Base-by-base conservation (phyloP, 176 grass and related monocot species). In the Phyllostachys edulis region DNA sequence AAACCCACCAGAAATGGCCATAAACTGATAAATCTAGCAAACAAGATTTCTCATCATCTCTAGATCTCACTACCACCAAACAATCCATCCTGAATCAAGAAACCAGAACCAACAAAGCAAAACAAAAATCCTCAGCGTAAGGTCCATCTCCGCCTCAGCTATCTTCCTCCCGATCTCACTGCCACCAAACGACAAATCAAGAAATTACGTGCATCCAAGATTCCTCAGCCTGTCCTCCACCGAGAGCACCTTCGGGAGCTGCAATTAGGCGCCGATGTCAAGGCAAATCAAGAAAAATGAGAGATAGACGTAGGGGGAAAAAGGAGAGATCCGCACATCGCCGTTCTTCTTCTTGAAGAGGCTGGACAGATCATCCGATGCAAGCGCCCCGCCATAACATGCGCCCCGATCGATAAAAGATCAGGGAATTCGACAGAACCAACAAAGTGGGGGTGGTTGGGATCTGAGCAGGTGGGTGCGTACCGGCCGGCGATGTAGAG, bases 401-500 rank as follows among this genome's bases (percentile, higher is more conserved):
- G 80, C 67, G 5, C n/a, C 40, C 40, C 40, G 6, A 41, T 41
- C 40, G 40, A 41, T 1, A 29, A 41, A 41, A 41, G 40, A 41
- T 41, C 40, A 7, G 3, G 40, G 40, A 41, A 41, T 5, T 41
- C 40, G 40, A 41, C 40, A 5, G 40, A 76, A 20, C 7, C 10
- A 26, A 26, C 6, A 57, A 47, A 64, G 18, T 4, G 16, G 16
- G 16, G 49, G 71, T n/a, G 16, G 11, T 5, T 5, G 24, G 42
- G 85, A 83, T 90, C 79, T 80, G 66, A 75, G 78, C 72, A 5
- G 55, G 5, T 7, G 18, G 7, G 16, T 9, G 57, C 80, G 63
- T 73, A 95, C 91, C 92, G 75, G 50, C 96, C 92, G 29, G 96
- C 96, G 75, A 98, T 72, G 81, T 98, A 98, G 77, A 98, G 89